Conservation (phyloP, 2,329 filamentous ascomycete species). For the Colletotrichum spinosum region DNA sequence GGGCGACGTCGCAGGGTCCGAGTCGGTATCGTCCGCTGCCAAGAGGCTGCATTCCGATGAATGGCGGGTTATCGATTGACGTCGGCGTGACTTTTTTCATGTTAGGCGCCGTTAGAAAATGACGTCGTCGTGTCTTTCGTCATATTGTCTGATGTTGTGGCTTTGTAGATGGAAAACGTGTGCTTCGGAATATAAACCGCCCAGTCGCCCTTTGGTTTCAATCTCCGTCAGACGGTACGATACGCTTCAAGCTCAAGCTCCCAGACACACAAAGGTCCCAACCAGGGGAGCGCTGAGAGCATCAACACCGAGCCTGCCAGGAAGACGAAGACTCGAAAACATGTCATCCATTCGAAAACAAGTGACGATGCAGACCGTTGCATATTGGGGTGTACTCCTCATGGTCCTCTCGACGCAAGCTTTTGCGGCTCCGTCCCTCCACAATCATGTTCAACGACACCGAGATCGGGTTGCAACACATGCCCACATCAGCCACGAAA, state of each 20-base stretch:
- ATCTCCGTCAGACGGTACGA: constrained; percentile 1
- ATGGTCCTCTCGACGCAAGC: constrained; percentile 20
- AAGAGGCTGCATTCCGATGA: constrained; percentile 23
- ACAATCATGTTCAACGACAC: constrained; percentile 33
- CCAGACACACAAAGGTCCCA: no score
- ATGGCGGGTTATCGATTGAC: constrained; percentile 27
- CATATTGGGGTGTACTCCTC: constrained; percentile 23
- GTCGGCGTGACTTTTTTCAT: constrained; percentile 7
- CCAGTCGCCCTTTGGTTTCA: constrained; percentile 15
- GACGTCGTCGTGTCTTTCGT: constrained; percentile 27
- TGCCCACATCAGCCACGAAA: constrained; percentile 22
- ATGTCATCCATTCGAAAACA: not conserved
- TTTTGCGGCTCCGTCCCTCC: constrained; percentile 27
- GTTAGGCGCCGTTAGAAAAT: constrained; percentile 20
- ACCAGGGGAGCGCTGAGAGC: no score
- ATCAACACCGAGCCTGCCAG: no score
- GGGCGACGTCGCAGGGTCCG: constrained; percentile 28
- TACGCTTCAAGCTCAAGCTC: not conserved
- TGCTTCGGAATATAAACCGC: constrained; percentile 21
- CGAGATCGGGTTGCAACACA: constrained; percentile 29
- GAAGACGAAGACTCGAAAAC: not conserved
- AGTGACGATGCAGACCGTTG: constrained; percentile 25
- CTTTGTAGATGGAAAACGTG: not conserved
- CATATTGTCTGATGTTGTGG: constrained; percentile 13
- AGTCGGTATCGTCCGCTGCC: constrained; percentile 8